These are phyloP conservation scores for Lactarius psammicola DNA, from an alignment of 768 basidiomycete genomes.

Conservation along the genomic window DNA sequence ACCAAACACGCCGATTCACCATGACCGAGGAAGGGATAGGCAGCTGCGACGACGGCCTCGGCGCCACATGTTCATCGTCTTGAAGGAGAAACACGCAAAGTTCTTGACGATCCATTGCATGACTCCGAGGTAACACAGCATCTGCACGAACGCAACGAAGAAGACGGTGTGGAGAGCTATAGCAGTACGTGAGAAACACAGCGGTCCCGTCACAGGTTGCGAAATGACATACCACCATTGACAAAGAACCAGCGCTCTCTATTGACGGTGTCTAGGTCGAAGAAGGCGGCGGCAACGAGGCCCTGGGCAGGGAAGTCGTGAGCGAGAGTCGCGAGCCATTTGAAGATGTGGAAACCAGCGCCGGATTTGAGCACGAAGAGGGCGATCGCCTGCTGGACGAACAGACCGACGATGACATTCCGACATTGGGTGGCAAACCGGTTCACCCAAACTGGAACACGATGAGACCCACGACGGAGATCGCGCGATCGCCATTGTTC, in stretches of 20 bases:
- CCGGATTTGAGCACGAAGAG: no score
- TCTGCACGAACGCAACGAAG: no score
- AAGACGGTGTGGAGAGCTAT: no score
- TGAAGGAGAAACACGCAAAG: conserved; percentile 95
- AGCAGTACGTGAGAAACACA: no score
- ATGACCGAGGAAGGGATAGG: conserved; percentile 89
- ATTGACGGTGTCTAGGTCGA: conserved; percentile 59
- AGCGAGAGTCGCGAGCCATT: conserved; percentile 77
- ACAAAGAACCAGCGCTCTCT: conserved; percentile 64
- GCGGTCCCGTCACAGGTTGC: no score
- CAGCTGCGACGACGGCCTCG: conserved; percentile 88
- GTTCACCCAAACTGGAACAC: conserved; percentile 71
- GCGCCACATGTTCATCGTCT: conserved; percentile 88
- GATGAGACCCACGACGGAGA: no score
- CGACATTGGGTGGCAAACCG: conserved; percentile 72
- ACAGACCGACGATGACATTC: conserved; percentile 83
- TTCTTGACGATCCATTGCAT: conserved; percentile 93
- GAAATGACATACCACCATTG: no score
- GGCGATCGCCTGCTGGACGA: conserved; percentile 84
- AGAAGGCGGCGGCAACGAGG: conserved; percentile 71
- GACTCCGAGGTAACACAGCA: conserved; percentile 83
- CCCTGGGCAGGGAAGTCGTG: conserved; percentile 75
- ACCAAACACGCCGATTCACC: conserved; percentile 88
- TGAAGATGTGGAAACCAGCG: conserved; percentile 83
- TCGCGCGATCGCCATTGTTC: no score